Evolutionary conservation across 2,329 filamentous ascomycete genomes (phyloP).

Genomic region (Cladosporium sp.): DNA sequence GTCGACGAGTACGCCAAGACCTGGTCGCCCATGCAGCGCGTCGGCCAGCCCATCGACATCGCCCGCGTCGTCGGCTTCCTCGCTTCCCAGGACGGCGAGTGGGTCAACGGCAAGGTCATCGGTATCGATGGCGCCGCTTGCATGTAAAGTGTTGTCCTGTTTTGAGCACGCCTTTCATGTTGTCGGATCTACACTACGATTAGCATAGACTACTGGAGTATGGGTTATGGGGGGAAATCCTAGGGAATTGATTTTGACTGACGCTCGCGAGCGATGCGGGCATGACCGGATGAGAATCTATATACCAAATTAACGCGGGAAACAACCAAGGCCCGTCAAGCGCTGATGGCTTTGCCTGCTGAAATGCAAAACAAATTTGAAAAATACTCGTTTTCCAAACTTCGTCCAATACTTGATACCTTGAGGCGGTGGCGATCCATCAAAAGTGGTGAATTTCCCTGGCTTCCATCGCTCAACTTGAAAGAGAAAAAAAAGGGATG

Average conservation of each 20-base stretch:
- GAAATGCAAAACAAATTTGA: slow-evolving; percentile 1
- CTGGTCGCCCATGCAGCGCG: slow-evolving; percentile 59
- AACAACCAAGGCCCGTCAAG: slow-evolving; percentile 1
- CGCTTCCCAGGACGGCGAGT: slow-evolving; percentile 52
- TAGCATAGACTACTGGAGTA: slow-evolving; percentile 8
- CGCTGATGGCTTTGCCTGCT: slow-evolving; percentile 5
- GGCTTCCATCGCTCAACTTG: too few species aligned
- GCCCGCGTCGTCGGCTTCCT: slow-evolving; percentile 59
- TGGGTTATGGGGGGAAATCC: background rate
- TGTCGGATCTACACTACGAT: too few species aligned
- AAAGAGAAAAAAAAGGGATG: too few species aligned
- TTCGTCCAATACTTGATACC: background rate
- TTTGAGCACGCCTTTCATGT: too few species aligned
- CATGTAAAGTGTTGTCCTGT: slow-evolving; percentile 26
- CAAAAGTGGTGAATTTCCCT: too few species aligned
- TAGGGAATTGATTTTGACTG: background rate
- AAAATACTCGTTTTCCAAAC: background rate
- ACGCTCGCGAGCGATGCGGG: background rate
- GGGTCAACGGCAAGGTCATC: slow-evolving; percentile 50
- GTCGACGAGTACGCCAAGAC: slow-evolving; percentile 57
- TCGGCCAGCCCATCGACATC: slow-evolving; percentile 62
- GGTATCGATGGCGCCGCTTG: slow-evolving; percentile 39
- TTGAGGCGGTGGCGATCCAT: too few species aligned
- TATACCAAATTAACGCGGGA: background rate
- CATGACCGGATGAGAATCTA: background rate